Evolutionary conservation across 2,329 filamentous ascomycete species (phyloP).

Genomic region (Aspergillus glaucus): DNA sequence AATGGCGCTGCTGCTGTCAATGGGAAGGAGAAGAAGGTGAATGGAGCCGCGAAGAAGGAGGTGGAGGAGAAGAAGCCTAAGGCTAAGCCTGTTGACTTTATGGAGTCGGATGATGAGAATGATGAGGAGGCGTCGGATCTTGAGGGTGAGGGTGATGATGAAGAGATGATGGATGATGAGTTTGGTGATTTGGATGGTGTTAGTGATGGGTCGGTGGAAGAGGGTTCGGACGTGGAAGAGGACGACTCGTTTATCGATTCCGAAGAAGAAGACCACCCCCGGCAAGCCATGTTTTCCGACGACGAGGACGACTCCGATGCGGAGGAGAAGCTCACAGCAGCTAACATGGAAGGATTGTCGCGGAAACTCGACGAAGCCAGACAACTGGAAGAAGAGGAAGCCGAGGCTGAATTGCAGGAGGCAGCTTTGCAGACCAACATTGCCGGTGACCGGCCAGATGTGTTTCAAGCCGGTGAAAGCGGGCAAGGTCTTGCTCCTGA

Average conservation of each 20-base stretch:
- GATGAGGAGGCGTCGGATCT: slow-evolving; percentile 38
- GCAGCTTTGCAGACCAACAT: slow-evolving; percentile 91
- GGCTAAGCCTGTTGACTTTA: slow-evolving; percentile 26
- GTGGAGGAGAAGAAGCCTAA: slow-evolving; percentile 25
- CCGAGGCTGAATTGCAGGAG: slow-evolving; percentile 78
- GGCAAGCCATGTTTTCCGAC: slow-evolving; percentile 81
- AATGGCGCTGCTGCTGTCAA: slow-evolving; percentile 25
- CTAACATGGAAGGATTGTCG: slow-evolving; percentile 90
- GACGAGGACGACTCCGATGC: slow-evolving; percentile 84
- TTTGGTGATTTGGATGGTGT: slow-evolving; percentile 40
- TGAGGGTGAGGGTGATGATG: slow-evolving; percentile 39
- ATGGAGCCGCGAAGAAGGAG: slow-evolving; percentile 19
- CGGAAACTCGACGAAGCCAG: slow-evolving; percentile 72
- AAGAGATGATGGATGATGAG: slow-evolving; percentile 39
- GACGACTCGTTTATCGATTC: slow-evolving; percentile 65
- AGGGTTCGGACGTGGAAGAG: slow-evolving; percentile 42
- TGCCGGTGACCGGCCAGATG: slow-evolving; percentile 63
- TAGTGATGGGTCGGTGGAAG: slow-evolving; percentile 42
- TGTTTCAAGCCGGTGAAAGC: slow-evolving; percentile 54
- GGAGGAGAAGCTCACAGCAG: slow-evolving; percentile 85
- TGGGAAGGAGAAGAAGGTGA: slow-evolving; percentile 26
- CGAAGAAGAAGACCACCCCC: slow-evolving; percentile 46
- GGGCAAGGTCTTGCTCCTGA: slow-evolving; percentile 73
- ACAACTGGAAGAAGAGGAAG: slow-evolving; percentile 73
- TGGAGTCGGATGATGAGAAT: slow-evolving; percentile 34